Evolutionary conservation across 345 rosid species (phyloP), one percentile per base, ranked within the genome.

Genomic region (Bruguiera sexangula): DNA sequence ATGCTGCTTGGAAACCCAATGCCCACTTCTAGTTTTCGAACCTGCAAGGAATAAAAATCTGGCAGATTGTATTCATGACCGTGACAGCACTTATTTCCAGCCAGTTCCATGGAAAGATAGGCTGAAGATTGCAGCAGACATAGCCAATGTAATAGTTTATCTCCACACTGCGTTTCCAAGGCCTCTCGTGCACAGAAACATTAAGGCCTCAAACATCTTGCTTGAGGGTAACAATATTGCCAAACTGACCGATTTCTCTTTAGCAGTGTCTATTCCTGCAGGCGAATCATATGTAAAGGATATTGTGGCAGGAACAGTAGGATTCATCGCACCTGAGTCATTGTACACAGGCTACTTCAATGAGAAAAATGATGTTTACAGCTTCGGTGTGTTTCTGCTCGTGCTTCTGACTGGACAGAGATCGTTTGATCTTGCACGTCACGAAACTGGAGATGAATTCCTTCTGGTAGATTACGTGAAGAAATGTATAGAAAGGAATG

Each of bases 291-390:
- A 32, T 24, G 74, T 59, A 13, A 5, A 55, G 39, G 69, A 37
- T 27, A 16, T 4, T 10, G 19, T 66, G 5, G 3, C 27, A 22
- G 80, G 71, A 13, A 60, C 64, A 20, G 0, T 1, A 0, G 61
- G 69, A 48, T n/a, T 7, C 34, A 0, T 51, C 6, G 74, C 76
- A 7, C 80, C 78, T 5, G 78, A 70, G 16, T 64, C 15, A 16
- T 1, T 51, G 0, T 4, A 0, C 4, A 67, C 62, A 1, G 74
- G 65, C 57, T 16, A 21, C 11, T 29, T 57, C 50, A 70, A 54
- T 29, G 85, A 82, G 72, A 81, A 64, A 67, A 15, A 0, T 16
- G 80, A 78, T 67, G 85, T 70, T 66, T 75, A 10, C 60, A 11
- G 18, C 6, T 69, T 78, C 5, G 82, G 80, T 21, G 31, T 36